These are phyloP conservation scores for Uronychia setigera DNA, from an alignment of 73 alveolate genomes.

Conservation along the genomic window DNA sequence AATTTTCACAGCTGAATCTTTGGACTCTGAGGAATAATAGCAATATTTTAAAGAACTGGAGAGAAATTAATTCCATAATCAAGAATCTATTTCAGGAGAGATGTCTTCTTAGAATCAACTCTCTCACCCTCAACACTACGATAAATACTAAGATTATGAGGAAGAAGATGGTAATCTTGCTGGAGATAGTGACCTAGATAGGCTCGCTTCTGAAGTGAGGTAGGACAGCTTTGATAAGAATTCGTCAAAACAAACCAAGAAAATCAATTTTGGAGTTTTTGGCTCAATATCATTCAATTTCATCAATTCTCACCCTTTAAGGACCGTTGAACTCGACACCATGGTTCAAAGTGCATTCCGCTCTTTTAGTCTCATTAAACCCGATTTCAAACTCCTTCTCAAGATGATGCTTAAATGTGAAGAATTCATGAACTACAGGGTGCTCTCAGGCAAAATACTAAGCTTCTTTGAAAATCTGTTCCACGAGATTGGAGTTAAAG, in stretches of 20 bases:
- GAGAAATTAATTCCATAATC: no score
- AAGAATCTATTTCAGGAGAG: background rate
- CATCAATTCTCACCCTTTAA: background rate
- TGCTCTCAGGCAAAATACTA: background rate
- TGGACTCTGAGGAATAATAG: no score
- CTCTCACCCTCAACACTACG: background rate
- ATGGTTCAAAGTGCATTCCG: constrained; percentile 47
- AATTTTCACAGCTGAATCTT: no score
- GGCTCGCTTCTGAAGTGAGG: background rate
- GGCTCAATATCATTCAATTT: constrained; percentile 34
- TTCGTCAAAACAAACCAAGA: background rate
- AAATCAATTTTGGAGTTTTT: constrained; percentile 57
- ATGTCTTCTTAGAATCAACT: background rate
- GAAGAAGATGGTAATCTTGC: background rate
- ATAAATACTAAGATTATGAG: background rate
- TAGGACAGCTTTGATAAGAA: background rate
- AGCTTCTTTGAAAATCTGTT: background rate
- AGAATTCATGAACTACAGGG: constrained; percentile 24
- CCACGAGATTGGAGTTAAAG: background rate
- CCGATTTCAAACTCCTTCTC: constrained; percentile 17
- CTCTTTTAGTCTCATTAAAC: constrained; percentile 28
- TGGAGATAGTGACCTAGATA: background rate
- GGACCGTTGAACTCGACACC: background rate
- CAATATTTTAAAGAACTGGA: no score
- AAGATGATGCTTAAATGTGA: constrained; percentile 30